These are phyloP conservation scores for Neopestalotiopsis sp. DNA, from an alignment of 2,329 filamentous ascomycete genomes.

Conservation along the genomic window DNA sequence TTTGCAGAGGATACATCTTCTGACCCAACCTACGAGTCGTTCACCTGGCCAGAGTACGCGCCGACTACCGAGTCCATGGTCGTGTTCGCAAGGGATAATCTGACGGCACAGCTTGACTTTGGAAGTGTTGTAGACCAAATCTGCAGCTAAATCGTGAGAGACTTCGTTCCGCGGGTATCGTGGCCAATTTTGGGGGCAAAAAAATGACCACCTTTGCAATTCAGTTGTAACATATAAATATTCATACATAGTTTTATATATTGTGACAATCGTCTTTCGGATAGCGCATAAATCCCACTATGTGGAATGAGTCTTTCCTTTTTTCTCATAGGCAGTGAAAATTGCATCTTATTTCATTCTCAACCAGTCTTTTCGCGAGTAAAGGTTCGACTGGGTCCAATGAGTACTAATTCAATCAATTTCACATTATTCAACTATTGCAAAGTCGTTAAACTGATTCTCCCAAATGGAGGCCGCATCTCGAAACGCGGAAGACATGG, in stretches of 20 bases:
- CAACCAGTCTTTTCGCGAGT: background rate
- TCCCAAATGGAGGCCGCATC: background rate
- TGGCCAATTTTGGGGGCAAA: too few species aligned
- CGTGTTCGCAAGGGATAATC: conserved; percentile 9
- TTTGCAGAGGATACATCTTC: background rate
- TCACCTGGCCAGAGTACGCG: conserved; percentile 11
- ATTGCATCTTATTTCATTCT: background rate
- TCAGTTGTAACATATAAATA: too few species aligned
- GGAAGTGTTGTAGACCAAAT: conserved; percentile 6
- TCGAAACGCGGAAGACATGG: background rate
- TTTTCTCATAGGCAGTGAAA: background rate
- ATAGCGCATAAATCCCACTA: too few species aligned
- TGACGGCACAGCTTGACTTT: background rate
- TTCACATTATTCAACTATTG: background rate
- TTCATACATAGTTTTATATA: too few species aligned
- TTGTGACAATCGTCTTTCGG: too few species aligned
- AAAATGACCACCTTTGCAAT: too few species aligned
- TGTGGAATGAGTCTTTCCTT: too few species aligned
- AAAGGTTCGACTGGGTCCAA: background rate
- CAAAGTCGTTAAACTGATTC: background rate
- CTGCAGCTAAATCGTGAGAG: background rate
- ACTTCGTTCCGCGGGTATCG: too few species aligned
- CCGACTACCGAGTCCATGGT: background rate
- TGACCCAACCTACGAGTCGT: background rate
- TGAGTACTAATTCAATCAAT: background rate